phyloP scores from a whole-genome alignment of 139 green algal species.

The Ettlia oleoabundans region DNA sequence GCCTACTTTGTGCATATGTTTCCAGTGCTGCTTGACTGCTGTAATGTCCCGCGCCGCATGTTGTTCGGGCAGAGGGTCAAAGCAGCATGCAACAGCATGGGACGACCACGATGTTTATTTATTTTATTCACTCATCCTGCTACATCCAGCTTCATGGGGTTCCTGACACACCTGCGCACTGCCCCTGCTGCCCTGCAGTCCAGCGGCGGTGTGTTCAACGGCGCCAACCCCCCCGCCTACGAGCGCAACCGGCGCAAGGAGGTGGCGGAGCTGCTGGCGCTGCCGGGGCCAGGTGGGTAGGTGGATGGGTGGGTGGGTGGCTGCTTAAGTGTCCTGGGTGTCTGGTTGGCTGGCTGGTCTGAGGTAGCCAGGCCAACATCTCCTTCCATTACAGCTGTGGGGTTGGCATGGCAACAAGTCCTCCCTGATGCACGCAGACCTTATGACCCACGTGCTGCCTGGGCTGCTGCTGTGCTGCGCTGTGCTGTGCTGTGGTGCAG shows the following conservation, averaged over 20 bases:
- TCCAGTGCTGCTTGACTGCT: no score
- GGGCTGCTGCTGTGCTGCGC: no score
- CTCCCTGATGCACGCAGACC: not conserved
- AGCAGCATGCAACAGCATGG: no score
- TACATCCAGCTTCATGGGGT: no score
- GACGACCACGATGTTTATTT: no score
- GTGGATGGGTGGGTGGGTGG: not conserved
- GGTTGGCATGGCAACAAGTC: no score
- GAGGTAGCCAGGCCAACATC: no score
- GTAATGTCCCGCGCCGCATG: no score
- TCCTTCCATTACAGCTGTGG: no score
- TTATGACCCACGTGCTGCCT: not conserved
- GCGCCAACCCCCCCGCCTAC: slow-evolving; percentile 73
- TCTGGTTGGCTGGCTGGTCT: not conserved
- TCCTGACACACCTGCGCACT: not conserved
- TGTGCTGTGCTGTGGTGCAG: not conserved
- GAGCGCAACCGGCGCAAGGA: not conserved
- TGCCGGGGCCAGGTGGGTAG: slow-evolving; percentile 25
- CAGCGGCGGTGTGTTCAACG: slow-evolving; percentile 58
- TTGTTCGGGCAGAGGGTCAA: no score
- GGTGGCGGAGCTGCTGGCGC: slow-evolving; percentile 15
- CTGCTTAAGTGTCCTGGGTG: not conserved
- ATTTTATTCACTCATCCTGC: no score
- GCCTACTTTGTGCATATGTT: no score
- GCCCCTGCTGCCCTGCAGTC: slow-evolving; percentile 1